phyloP scores from a whole-genome alignment of 768 basidiomycete species.

The Tylopilus felleus region DNA sequence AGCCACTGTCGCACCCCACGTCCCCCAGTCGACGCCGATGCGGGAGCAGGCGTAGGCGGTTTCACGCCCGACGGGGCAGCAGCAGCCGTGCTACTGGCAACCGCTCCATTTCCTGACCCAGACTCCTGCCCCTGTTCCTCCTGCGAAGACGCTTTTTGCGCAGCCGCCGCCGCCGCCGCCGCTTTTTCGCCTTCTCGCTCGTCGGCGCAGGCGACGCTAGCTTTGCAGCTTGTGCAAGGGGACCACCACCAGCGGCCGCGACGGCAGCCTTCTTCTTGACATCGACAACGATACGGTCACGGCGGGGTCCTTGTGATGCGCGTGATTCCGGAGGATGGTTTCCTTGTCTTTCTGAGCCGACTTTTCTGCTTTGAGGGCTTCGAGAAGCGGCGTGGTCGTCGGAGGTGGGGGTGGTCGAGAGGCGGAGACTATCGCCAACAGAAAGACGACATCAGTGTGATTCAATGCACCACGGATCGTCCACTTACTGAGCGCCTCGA shows the following conservation, averaged over 20 bases:
- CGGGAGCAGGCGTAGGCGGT: slow-evolving; percentile 17
- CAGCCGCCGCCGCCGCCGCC: slow-evolving; percentile 20
- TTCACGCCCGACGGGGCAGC: too few relatives aligned
- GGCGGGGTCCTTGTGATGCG: slow-evolving; percentile 60
- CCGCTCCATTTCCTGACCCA: too few relatives aligned
- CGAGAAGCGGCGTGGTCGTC: slow-evolving; percentile 88
- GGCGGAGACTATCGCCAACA: slow-evolving; percentile 60
- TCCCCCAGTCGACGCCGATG: not conserved
- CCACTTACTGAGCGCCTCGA: slow-evolving; percentile 51
- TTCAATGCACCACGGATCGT: too few relatives aligned
- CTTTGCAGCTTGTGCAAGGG: too few relatives aligned
- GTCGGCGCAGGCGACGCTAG: slow-evolving; percentile 25
- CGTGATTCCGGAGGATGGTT: slow-evolving; percentile 65
- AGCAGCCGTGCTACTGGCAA: not conserved
- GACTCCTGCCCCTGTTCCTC: not conserved
- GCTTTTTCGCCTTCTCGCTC: slow-evolving; percentile 38
- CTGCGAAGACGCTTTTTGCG: slow-evolving; percentile 18
- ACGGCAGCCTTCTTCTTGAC: slow-evolving; percentile 35
- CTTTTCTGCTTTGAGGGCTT: slow-evolving; percentile 82
- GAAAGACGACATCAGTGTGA: too few relatives aligned
- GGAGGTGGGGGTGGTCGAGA: slow-evolving; percentile 57
- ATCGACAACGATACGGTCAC: slow-evolving; percentile 28
- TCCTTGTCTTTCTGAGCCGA: slow-evolving; percentile 68
- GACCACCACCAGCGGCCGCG: too few relatives aligned
- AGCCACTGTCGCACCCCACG: not conserved